Evolutionary conservation across 1,284 basidiomycete genomes (phyloP).

Genomic region (Hypsizygus ulmarius): DNA sequence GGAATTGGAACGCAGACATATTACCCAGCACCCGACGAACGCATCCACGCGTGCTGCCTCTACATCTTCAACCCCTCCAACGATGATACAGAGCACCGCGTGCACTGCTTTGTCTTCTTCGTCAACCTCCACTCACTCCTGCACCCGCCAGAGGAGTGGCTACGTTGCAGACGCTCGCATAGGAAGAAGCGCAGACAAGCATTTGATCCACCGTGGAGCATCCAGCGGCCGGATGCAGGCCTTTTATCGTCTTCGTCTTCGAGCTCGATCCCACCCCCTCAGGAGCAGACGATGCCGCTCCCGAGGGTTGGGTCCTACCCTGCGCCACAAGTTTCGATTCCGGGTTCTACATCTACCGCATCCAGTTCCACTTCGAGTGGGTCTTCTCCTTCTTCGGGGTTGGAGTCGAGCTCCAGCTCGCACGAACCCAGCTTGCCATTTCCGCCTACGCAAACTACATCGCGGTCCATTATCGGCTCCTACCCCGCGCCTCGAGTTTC

Average conservation of each 20-base stretch:
- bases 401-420: no score
- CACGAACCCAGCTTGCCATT: no score
- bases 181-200: not conserved
- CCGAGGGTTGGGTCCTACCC: no score
- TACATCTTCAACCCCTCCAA: slow-evolving; percentile 39
- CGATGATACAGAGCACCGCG: slow-evolving; percentile 30
- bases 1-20: slow-evolving; percentile 32
- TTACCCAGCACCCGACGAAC: slow-evolving; percentile 41
- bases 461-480: not conserved
- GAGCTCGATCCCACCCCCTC: not conserved
- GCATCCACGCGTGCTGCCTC: slow-evolving; percentile 47
- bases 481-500: not conserved
- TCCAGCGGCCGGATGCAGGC: not conserved
- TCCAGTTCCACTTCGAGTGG: not conserved
- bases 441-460: no score
- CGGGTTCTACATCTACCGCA: not conserved
- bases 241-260: not conserved
- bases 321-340: no score
- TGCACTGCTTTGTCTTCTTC: slow-evolving; percentile 50
- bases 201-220: not conserved
- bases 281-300: no score
- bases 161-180: slow-evolving; percentile 6
- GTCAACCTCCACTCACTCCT: slow-evolving; percentile 43
- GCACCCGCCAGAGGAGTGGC: slow-evolving; percentile 35
- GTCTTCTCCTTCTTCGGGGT: no score